These are phyloP conservation scores for Pezicula neosporulosa DNA, from an alignment of 2,329 filamentous ascomycete species.

Conservation along the genomic window DNA sequence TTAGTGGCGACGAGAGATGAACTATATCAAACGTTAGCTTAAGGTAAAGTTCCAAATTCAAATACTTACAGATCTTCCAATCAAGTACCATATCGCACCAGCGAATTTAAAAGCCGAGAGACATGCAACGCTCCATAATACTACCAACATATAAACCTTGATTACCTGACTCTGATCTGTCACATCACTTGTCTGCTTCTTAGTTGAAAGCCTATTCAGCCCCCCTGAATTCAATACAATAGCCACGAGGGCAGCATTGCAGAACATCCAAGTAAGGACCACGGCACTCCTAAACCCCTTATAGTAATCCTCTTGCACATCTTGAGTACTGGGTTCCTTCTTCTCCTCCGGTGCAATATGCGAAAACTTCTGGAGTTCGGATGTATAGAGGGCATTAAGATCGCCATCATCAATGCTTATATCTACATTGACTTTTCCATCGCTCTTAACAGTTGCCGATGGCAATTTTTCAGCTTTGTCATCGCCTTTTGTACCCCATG, in stretches of 20 bases:
- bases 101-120: conserved; percentile 18
- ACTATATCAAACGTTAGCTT: too few relatives aligned
- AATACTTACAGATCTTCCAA: not conserved
- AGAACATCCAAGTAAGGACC: conserved; percentile 92
- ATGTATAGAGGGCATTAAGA: conserved; percentile 87
- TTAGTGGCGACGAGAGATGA: too few relatives aligned
- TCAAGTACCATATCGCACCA: conserved; percentile 17
- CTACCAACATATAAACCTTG: conserved; percentile 16
- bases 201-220: conserved; percentile 80
- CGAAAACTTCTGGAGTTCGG: conserved; percentile 70
- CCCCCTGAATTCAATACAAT: conserved; percentile 83
- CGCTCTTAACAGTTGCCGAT: conserved; percentile 81
- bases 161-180: conserved; percentile 5
- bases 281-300: conserved; percentile 88
- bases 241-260: conserved; percentile 82
- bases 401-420: conserved; percentile 85
- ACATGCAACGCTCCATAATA: conserved; percentile 22
- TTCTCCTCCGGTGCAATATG: conserved; percentile 70
- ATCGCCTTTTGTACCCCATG: conserved; percentile 95
- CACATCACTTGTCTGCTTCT: not conserved
- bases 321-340: conserved; percentile 50
- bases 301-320: conserved; percentile 96
- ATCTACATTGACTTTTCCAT: conserved; percentile 84
- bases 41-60: too few relatives aligned
- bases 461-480: conserved; percentile 88